Conservation (phyloP, 2,329 filamentous ascomycete species). For the Ophiobolus disseminans region DNA sequence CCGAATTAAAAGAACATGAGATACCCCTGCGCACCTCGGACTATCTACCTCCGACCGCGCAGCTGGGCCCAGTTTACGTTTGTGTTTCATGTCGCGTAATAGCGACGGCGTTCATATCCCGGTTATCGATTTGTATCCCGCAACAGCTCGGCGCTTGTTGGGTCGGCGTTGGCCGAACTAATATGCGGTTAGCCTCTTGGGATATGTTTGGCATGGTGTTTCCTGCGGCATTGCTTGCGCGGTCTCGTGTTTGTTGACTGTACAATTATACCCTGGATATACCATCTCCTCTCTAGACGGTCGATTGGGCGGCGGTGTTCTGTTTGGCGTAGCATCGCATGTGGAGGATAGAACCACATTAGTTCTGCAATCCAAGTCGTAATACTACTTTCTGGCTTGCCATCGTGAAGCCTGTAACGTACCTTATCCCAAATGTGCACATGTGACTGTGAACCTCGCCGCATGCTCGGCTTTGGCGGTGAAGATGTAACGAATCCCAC, state of each 20-base stretch:
- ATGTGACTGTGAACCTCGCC: neutral
- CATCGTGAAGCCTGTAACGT: too few species aligned
- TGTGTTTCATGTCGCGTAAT: slow-evolving; percentile 22
- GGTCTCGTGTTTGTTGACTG: slow-evolving; percentile 24
- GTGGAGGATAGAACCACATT: neutral
- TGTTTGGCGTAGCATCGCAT: slow-evolving; percentile 1
- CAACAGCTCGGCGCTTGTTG: slow-evolving; percentile 16
- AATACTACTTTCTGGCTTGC: too few species aligned
- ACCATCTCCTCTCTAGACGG: slow-evolving; percentile 47
- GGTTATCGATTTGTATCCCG: slow-evolving; percentile 16
- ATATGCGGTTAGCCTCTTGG: slow-evolving; percentile 3
- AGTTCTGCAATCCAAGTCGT: neutral
- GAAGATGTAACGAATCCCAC: too few species aligned
- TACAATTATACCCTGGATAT: slow-evolving; percentile 48
- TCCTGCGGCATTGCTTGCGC: slow-evolving; percentile 22
- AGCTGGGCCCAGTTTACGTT: slow-evolving; percentile 26
- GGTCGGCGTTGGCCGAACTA: slow-evolving; percentile 12
- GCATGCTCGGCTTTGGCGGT: neutral
- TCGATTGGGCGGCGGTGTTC: slow-evolving; percentile 1
- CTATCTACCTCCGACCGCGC: slow-evolving; percentile 13
- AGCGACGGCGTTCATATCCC: slow-evolving; percentile 35
- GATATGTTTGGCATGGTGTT: slow-evolving; percentile 23
- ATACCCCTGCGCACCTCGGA: slow-evolving; percentile 24
- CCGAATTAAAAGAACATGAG: slow-evolving; percentile 24
- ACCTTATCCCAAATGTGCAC: too few species aligned